Percentiles rank a stretch among this genome's conserved stretches.
Evolutionary conservation across 257 asterid species (phyloP).

Genomic region (Galeopsis tetrahit): DNA sequence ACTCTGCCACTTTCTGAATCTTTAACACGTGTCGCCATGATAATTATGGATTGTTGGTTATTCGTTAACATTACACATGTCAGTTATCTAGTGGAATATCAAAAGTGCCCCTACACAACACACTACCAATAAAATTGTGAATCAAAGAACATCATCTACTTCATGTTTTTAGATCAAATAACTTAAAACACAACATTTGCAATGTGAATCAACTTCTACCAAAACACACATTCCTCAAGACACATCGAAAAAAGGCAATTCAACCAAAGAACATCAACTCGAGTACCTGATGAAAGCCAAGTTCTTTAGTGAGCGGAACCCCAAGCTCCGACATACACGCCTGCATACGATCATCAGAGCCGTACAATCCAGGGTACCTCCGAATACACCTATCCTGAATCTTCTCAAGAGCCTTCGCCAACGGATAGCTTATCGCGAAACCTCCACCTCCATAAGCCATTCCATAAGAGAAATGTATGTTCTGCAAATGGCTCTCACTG

Average conservation of each 20-base stretch:
- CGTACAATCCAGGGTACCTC: slow-evolving; percentile 82
- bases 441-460: slow-evolving; percentile 98
- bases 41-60: too few relatives aligned
- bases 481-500: slow-evolving; percentile 92
- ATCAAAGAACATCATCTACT: slow-evolving; percentile 20
- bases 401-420: slow-evolving; percentile 74
- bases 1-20: too few relatives aligned
- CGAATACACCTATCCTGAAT: slow-evolving; percentile 86
- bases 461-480: slow-evolving; percentile 68
- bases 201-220: neutral
- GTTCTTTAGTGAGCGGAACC: slow-evolving; percentile 89
- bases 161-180: slow-evolving; percentile 11
- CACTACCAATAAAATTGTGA: too few relatives aligned
- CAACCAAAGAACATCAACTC: slow-evolving; percentile 26
- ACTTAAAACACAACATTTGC: slow-evolving; percentile 15
- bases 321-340: slow-evolving; percentile 99
- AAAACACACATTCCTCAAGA: neutral
- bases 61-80: too few relatives aligned
- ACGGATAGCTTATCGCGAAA: slow-evolving; percentile 84
- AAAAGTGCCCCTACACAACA: too few relatives aligned
- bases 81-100: too few relatives aligned
- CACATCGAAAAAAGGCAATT: neutral
- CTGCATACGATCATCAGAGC: slow-evolving; percentile 90
- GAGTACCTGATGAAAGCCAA: slow-evolving; percentile 83
- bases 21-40: too few relatives aligned